Evolutionary conservation across 768 basidiomycete species (phyloP).

Genomic region (Phylloporus sp.): DNA sequence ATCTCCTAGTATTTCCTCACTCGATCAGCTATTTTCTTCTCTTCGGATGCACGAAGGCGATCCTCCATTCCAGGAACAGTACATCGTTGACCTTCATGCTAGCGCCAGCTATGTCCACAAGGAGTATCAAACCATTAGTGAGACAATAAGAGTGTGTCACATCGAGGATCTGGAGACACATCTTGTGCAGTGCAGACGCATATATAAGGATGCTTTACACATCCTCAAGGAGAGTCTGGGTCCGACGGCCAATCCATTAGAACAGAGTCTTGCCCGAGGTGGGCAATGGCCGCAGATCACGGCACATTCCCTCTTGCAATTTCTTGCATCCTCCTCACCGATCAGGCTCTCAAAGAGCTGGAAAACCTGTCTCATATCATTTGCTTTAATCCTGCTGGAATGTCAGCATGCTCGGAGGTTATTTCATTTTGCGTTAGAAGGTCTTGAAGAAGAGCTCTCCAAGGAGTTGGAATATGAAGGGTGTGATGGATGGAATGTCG

Average conservation of each 20-base stretch:
- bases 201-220: not conserved
- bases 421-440: conserved; percentile 16
- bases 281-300: conserved; percentile 35
- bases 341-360: conserved; percentile 19
- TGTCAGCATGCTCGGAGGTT: conserved; percentile 17
- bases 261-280: conserved; percentile 2
- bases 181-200: not conserved
- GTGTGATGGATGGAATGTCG: conserved; percentile 11
- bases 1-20: too few species aligned
- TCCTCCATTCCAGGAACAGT: too few species aligned
- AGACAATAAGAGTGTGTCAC: too few species aligned
- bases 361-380: conserved; percentile 23
- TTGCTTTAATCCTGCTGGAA: conserved; percentile 24
- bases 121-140: too few species aligned
- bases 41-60: too few species aligned
- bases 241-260: conserved; percentile 8
- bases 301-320: conserved; percentile 24
- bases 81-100: too few species aligned
- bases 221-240: conserved; percentile 3
- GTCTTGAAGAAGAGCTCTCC: conserved; percentile 27
- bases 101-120: too few species aligned
- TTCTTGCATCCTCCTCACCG: conserved; percentile 21
- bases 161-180: not conserved
- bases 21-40: not conserved
- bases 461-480: conserved; percentile 20